These are phyloP conservation scores for Panellus pusillus DNA, from an alignment of 768 basidiomycete species.

Conservation along the genomic window DNA sequence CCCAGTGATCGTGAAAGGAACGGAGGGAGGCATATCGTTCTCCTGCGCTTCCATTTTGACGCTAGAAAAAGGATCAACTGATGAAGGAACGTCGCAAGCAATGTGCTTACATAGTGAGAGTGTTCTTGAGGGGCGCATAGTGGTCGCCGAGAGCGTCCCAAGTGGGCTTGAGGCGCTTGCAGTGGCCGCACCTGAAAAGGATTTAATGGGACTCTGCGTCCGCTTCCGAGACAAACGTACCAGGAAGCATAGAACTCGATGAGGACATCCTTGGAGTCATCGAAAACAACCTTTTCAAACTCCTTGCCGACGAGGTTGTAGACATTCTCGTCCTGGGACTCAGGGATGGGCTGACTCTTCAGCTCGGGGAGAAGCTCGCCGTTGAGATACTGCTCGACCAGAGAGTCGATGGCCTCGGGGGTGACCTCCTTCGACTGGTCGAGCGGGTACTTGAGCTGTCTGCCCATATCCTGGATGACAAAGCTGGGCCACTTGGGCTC, in stretches of 20 bases:
- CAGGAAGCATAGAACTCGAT: constrained; percentile 97
- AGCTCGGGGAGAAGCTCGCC: constrained; percentile 80
- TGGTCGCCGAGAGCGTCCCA: constrained; percentile 92
- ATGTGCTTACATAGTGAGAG: constrained; percentile 67
- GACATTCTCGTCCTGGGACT: constrained; percentile 79
- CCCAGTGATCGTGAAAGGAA: constrained; percentile 82
- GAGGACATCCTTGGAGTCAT: constrained; percentile 92
- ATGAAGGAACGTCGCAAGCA: not conserved
- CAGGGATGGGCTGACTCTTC: constrained; percentile 89
- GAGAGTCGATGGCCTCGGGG: constrained; percentile 52
- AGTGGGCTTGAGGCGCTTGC: constrained; percentile 93
- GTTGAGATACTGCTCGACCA: constrained; percentile 63
- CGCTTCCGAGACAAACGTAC: constrained; percentile 43
- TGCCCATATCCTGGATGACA: constrained; percentile 83
- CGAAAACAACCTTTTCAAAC: constrained; percentile 84
- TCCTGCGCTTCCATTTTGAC: constrained; percentile 97
- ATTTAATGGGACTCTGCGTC: not conserved
- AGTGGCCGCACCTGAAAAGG: constrained; percentile 77
- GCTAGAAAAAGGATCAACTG: constrained; percentile 35
- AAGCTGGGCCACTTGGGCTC: constrained; percentile 92
- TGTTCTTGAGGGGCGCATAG: constrained; percentile 73
- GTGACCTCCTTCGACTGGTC: constrained; percentile 68
- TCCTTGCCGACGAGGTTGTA: constrained; percentile 83
- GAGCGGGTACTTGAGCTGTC: constrained; percentile 88
- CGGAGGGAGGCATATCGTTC: constrained; percentile 90